phyloP scores from a whole-genome alignment of 768 basidiomycete species.

The Podaxis carcinomalis region DNA sequence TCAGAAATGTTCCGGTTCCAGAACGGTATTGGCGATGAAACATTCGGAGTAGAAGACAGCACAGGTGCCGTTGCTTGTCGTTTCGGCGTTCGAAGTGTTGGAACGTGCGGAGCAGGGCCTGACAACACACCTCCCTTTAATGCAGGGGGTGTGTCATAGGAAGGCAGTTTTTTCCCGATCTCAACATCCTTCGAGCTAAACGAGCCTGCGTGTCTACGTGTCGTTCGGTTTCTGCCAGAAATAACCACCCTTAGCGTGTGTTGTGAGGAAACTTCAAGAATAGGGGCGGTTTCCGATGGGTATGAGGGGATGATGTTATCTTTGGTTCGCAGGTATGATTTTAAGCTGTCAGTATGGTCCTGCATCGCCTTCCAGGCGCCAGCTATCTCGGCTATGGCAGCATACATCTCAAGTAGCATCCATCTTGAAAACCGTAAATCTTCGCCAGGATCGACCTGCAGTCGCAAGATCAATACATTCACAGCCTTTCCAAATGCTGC shows the following conservation, averaged over 20 bases:
- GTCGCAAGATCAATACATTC: constrained; percentile 73
- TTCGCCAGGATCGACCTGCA: constrained; percentile 68
- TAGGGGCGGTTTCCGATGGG: constrained; percentile 14
- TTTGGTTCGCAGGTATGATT: constrained; percentile 49
- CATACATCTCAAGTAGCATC: constrained; percentile 83
- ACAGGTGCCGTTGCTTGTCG: constrained; percentile 38
- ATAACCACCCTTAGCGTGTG: constrained; percentile 5
- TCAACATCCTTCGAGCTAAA: constrained; percentile 93
- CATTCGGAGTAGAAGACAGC: constrained; percentile 17
- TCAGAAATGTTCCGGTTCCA: constrained; percentile 1
- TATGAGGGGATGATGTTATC: constrained; percentile 18
- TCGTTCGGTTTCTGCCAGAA: constrained; percentile 42
- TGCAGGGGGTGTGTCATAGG: constrained; percentile 45
- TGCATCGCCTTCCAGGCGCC: constrained; percentile 78
- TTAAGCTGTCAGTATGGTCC: constrained; percentile 67
- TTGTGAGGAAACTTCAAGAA: constrained; percentile 17
- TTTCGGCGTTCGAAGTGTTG: constrained; percentile 47
- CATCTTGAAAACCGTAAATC: constrained; percentile 88
- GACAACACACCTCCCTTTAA: constrained; percentile 31
- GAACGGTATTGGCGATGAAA: not conserved
- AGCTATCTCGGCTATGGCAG: constrained; percentile 84
- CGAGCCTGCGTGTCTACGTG: constrained; percentile 87
- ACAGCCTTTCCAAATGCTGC: constrained; percentile 86
- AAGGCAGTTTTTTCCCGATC: constrained; percentile 75
- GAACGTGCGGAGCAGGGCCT: constrained; percentile 29